Conservation (phyloP, 768 basidiomycete genomes). For the Suillus hirtellus region DNA sequence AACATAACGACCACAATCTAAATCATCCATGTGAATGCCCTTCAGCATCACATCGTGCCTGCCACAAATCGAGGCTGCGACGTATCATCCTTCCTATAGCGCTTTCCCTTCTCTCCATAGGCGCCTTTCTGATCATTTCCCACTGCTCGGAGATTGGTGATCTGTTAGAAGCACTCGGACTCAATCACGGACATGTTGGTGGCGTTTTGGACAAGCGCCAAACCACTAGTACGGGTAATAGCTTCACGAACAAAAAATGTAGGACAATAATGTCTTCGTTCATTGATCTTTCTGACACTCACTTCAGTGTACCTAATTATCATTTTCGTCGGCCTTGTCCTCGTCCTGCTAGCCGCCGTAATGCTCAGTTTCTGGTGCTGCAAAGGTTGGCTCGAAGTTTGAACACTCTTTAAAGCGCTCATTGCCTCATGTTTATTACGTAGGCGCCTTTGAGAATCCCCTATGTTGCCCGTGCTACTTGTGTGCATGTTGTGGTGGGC, state of each 20-base stretch:
- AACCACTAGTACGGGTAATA: slow-evolving; percentile 11
- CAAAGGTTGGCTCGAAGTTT: slow-evolving; percentile 38
- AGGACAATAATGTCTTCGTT: slow-evolving; percentile 17
- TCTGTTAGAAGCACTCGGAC: slow-evolving; percentile 22
- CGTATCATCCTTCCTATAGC: slow-evolving; percentile 38
- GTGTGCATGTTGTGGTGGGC: slow-evolving; percentile 71
- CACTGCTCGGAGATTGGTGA: slow-evolving; percentile 29
- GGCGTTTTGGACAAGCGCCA: slow-evolving; percentile 27
- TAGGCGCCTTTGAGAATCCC: slow-evolving; percentile 62
- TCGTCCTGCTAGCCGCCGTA: slow-evolving; percentile 54
- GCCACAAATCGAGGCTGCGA: slow-evolving; percentile 33
- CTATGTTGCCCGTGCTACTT: slow-evolving; percentile 71
- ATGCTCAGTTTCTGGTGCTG: slow-evolving; percentile 71
- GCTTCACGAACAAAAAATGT: slow-evolving; percentile 47
- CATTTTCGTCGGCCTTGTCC: slow-evolving; percentile 60
- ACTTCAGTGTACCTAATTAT: slow-evolving; percentile 60
- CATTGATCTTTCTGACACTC: background rate
- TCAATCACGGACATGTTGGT: slow-evolving; percentile 30
- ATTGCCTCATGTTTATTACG: background rate
- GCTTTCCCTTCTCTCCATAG: slow-evolving; percentile 32
- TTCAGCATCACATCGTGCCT: slow-evolving; percentile 30
- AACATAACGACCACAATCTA: slow-evolving; percentile 18
- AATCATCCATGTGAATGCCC: slow-evolving; percentile 22
- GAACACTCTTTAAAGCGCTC: background rate
- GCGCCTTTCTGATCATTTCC: slow-evolving; percentile 32